Conservation (phyloP, 345 rosid genomes). For the Sonneratia alba region DNA sequence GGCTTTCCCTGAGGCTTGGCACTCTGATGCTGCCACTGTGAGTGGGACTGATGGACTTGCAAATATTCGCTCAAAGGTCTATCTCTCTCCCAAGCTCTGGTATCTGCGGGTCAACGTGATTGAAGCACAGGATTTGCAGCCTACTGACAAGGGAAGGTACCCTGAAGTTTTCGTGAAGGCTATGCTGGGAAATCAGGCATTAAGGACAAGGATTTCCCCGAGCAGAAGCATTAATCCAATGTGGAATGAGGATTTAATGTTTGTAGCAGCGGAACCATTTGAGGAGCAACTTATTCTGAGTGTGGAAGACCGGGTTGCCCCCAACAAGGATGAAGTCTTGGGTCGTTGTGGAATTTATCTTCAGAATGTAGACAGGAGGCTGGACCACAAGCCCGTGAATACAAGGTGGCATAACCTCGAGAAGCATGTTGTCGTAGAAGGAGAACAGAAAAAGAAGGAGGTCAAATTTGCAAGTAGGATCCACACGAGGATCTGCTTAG, state of each 20-base stretch:
- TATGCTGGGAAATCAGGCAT: constrained; percentile 15
- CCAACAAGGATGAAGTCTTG: constrained; percentile 30
- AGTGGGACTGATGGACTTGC: constrained; percentile 15
- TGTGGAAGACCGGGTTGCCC: constrained; percentile 29
- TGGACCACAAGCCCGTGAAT: constrained; percentile 13
- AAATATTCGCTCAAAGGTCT: constrained; percentile 27
- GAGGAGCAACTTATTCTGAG: constrained; percentile 32
- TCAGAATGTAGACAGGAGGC: constrained; percentile 21
- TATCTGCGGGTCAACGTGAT: constrained; percentile 29
- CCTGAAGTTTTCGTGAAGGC: constrained; percentile 34
- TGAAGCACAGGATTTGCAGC: constrained; percentile 38
- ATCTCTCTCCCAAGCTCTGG: constrained; percentile 36
- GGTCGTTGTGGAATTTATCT: constrained; percentile 31
- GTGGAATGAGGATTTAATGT: constrained; percentile 49
- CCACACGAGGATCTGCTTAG: constrained; percentile 30
- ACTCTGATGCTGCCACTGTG: constrained; percentile 27
- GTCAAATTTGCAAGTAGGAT: constrained; percentile 32
- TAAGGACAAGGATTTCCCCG: constrained; percentile 25
- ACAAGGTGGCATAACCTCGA: constrained; percentile 33
- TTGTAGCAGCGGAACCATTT: constrained; percentile 49
- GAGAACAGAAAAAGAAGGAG: constrained; percentile 19
- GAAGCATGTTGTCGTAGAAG: constrained; percentile 15
- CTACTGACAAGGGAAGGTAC: constrained; percentile 13
- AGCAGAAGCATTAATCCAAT: constrained; percentile 21
- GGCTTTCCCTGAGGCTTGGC: constrained; percentile 34